Percentiles rank a stretch among this genome's conserved stretches.
Conservation (phyloP, 2,329 filamentous ascomycete species). For the Penicillium glabrum region DNA sequence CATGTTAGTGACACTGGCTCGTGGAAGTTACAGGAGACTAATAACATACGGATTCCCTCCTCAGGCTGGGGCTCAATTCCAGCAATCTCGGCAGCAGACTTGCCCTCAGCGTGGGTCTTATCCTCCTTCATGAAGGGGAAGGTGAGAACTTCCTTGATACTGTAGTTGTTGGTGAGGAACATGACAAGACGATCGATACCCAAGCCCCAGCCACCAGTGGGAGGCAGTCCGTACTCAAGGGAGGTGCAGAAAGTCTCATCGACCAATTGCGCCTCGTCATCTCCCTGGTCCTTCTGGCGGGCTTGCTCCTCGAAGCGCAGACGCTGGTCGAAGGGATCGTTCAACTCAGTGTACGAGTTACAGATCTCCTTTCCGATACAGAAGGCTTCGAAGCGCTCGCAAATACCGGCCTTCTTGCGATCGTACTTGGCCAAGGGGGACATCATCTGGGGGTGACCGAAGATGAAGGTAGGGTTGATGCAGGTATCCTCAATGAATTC, state of each 20-base stretch:
- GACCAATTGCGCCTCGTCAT: constrained; percentile 93
- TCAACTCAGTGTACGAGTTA: constrained; percentile 94
- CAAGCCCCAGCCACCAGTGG: constrained; percentile 95
- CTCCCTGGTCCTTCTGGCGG: constrained; percentile 90
- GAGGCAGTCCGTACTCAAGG: constrained; percentile 87
- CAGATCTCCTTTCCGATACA: constrained; percentile 69
- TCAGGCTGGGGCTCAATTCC: constrained; percentile 59
- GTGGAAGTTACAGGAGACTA: constrained; percentile 25
- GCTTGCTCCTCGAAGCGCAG: constrained; percentile 93
- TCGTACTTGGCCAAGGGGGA: constrained; percentile 96
- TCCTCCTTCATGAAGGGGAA: constrained; percentile 99
- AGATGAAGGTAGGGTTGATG: constrained; percentile 90
- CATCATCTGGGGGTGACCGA: constrained; percentile 84
- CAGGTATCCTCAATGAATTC: constrained; percentile 95
- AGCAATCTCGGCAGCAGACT: constrained; percentile 62
- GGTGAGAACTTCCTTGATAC: constrained; percentile 90
- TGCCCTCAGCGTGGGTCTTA: constrained; percentile 49
- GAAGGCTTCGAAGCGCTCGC: constrained; percentile 96
- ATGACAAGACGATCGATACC: constrained; percentile 92
- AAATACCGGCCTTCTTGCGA: constrained; percentile 76
- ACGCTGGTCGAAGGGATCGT: constrained; percentile 93
- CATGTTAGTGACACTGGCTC: constrained; percentile 24
- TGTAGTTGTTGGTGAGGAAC: constrained; percentile 95
- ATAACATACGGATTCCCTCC: constrained; percentile 57
- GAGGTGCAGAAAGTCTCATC: constrained; percentile 94